Evolutionary conservation across 352 stramenopile genomes (phyloP), one percentile per base, ranked within the genome.

Genomic region (Globisporangium cylindrosporum): DNA sequence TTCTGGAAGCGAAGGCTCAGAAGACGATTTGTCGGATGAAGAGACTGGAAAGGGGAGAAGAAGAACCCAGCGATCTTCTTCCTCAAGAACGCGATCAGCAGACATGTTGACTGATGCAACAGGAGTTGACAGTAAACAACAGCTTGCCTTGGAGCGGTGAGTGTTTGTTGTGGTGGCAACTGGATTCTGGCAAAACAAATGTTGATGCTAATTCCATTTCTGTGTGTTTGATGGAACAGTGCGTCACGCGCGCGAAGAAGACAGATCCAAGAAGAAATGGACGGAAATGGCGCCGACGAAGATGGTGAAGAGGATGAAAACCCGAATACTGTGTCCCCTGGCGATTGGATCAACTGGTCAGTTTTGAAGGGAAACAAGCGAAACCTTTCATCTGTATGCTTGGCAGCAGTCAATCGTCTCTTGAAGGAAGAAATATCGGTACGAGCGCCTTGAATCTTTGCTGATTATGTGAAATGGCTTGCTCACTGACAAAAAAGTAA

Each of bases 371-470:
- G 46, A 34, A 82, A 77, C 32, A 68, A 76, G 24, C 69, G 66
- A 14, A 66, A 69, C 48, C 67, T 94, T 57, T 82, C 76, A 27
- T 77, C 71, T 3, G 70, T 96, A 22, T 94, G 88, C 62, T 68
- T 83, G 22, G 82, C 83, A 18, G 36, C 89, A 10, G 71, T 96
- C 36, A 65, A 87, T 58, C 77, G 82, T 24, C 54, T 96, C 12
- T 70, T 95, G 49, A 85, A 93, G 49, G 84, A 94, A 71, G 81
- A 91, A 64, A 82, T 85, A 49, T 73, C 88, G 73, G 87, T 95
- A 69, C 22, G n/a, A 51, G 43, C 7, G 6, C 43, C 6, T 27
- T 27, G 8, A 25, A 29, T 14, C 15, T 55, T 14, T 54, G 43
- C 32, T 62, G 36, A 43, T 62, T 27, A 43, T 14, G 8, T 8